Evolutionary conservation across 1,139 yeast species (phyloP).

Genomic region (Scheffersomyces parashehatae): DNA sequence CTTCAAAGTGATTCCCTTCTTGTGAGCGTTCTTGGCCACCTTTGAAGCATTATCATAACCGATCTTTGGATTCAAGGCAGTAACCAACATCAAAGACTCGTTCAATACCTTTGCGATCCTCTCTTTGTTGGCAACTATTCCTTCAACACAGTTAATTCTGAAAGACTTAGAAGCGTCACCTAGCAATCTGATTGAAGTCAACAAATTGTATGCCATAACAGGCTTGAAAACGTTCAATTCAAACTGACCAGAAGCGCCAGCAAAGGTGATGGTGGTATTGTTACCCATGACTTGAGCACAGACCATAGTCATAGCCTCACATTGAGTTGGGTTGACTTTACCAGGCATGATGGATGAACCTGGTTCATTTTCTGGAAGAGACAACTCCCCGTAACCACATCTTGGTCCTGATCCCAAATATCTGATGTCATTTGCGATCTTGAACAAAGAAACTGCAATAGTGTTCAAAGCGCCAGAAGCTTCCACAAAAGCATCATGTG

Average conservation of each 20-base stretch:
- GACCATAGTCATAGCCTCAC: slow-evolving; percentile 23
- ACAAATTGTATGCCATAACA: slow-evolving; percentile 20
- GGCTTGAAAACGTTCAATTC: slow-evolving; percentile 24
- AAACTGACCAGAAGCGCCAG: slow-evolving; percentile 24
- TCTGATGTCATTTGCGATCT: slow-evolving; percentile 22
- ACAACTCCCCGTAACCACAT: slow-evolving; percentile 23
- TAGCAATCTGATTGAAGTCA: slow-evolving; percentile 18
- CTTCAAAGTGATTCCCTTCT: slow-evolving; percentile 24
- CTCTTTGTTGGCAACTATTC: slow-evolving; percentile 19
- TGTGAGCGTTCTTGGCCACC: slow-evolving; percentile 24
- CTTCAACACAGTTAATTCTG: slow-evolving; percentile 21
- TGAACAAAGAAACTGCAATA: slow-evolving; percentile 19
- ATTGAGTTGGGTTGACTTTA: slow-evolving; percentile 23
- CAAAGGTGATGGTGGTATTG: slow-evolving; percentile 21
- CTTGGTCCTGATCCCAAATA: slow-evolving; percentile 24
- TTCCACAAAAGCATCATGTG: slow-evolving; percentile 22
- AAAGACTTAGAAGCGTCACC: slow-evolving; percentile 20
- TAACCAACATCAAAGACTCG: slow-evolving; percentile 23
- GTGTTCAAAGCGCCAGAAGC: slow-evolving; percentile 23
- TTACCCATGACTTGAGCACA: slow-evolving; percentile 22
- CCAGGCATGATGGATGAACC: slow-evolving; percentile 24
- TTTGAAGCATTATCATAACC: slow-evolving; percentile 23
- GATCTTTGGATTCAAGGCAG: slow-evolving; percentile 23
- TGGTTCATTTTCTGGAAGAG: slow-evolving; percentile 22
- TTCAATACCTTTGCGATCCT: slow-evolving; percentile 20